phyloP scores from a whole-genome alignment of 2,329 filamentous ascomycete genomes.

The Falciphora oryzae region DNA sequence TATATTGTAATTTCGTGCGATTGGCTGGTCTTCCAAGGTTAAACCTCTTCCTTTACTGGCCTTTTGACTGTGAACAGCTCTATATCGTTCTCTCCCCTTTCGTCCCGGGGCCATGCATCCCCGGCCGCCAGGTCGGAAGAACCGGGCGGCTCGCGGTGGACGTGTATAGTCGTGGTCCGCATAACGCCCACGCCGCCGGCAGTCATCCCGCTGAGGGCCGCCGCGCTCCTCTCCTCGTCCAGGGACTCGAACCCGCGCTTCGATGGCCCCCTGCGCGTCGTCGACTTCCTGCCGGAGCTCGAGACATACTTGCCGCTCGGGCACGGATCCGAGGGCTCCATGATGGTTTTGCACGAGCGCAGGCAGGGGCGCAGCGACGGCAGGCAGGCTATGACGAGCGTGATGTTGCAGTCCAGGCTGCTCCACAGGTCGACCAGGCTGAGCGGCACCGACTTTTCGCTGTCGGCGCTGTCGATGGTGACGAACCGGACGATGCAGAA shows the following conservation, averaged over 20 bases:
- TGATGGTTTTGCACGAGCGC: conserved; percentile 16
- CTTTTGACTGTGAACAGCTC: not conserved
- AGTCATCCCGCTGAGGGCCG: too few species aligned
- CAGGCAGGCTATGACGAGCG: conserved; percentile 9
- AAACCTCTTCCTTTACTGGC: not conserved
- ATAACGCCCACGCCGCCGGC: not conserved
- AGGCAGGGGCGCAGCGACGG: conserved; percentile 22
- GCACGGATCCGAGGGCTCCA: not conserved
- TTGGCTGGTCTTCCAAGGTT: too few species aligned
- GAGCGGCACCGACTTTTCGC: not conserved
- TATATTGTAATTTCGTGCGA: too few species aligned
- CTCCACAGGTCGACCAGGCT: conserved; percentile 1
- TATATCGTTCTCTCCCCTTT: not conserved
- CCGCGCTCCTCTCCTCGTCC: not conserved
- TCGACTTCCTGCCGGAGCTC: not conserved
- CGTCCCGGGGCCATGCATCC: not conserved
- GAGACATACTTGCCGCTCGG: not conserved
- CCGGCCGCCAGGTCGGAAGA: not conserved
- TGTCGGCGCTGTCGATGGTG: not conserved
- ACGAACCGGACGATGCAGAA: conserved; percentile 2
- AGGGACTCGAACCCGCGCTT: not conserved
- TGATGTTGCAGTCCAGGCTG: conserved; percentile 5
- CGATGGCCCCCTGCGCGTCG: too few species aligned
- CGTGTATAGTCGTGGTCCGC: not conserved
- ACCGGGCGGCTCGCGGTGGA: not conserved